Percentiles rank a stretch among this genome's conserved stretches.
These are phyloP conservation scores for Ceratocystiopsis brevicomis DNA, from an alignment of 2,329 filamentous ascomycete species.

Conservation along the genomic window DNA sequence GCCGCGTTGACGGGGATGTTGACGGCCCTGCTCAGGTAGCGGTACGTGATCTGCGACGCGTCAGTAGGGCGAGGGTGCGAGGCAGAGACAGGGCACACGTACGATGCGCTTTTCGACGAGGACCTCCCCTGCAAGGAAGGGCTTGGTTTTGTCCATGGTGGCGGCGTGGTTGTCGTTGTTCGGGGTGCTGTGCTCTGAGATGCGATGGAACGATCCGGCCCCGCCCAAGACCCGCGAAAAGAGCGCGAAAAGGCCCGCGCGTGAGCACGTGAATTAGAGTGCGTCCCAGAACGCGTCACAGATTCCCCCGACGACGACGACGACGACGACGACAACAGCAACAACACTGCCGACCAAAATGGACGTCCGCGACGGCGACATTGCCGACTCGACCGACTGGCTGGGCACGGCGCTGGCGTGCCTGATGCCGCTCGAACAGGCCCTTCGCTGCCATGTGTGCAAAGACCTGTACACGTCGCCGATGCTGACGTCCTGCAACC, in stretches of 20 bases:
- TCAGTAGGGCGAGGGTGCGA: constrained; percentile 7
- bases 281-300: background rate
- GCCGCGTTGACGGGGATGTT: constrained; percentile 73
- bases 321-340: too few relatives aligned
- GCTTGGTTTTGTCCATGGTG: constrained; percentile 43
- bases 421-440: constrained; percentile 57
- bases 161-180: background rate
- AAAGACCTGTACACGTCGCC: constrained; percentile 94
- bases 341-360: background rate
- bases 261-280: constrained; percentile 8
- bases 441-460: constrained; percentile 88
- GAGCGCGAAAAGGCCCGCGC: constrained; percentile 1
- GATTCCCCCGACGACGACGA: too few relatives aligned
- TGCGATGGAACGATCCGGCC: too few relatives aligned
- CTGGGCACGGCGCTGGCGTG: constrained; percentile 46
- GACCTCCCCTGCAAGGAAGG: constrained; percentile 56
- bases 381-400: constrained; percentile 77
- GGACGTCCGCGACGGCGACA: constrained; percentile 15
- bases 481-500: constrained; percentile 84
- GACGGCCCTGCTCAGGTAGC: constrained; percentile 61
- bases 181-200: background rate
- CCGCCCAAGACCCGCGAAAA: background rate
- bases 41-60: constrained; percentile 57
- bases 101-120: constrained; percentile 59
- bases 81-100: constrained; percentile 12